These are phyloP conservation scores for Purpureocillium takamizusanense DNA, from an alignment of 2,329 filamentous ascomycete genomes.

Conservation along the genomic window DNA sequence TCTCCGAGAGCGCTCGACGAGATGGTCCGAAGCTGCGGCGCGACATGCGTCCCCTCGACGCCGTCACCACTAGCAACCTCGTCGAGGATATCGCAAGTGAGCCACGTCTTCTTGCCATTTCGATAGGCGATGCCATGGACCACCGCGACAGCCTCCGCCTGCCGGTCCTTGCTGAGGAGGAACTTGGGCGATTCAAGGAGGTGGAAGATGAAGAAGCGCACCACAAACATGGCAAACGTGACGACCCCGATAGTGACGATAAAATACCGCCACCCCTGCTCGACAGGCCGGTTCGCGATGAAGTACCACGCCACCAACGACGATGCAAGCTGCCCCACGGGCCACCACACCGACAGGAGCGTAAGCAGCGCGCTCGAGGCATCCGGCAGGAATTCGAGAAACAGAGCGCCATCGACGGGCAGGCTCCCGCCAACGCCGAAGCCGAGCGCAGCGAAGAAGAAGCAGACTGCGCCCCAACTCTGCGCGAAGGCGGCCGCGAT, in stretches of 20 bases:
- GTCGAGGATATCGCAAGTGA: slow-evolving; percentile 62
- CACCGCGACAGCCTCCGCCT: slow-evolving; percentile 70
- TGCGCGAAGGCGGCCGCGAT: slow-evolving; percentile 58
- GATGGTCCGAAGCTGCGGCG: slow-evolving; percentile 5
- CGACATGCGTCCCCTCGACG: slow-evolving; percentile 15
- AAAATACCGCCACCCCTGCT: slow-evolving; percentile 71
- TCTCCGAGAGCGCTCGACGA: slow-evolving; percentile 39
- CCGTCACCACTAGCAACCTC: slow-evolving; percentile 38
- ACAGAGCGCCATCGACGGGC: slow-evolving; percentile 70
- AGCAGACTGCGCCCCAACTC: slow-evolving; percentile 57
- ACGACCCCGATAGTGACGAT: slow-evolving; percentile 60
- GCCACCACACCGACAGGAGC: slow-evolving; percentile 81
- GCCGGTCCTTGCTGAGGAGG: slow-evolving; percentile 64
- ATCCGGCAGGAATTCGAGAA: slow-evolving; percentile 75
- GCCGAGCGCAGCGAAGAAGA: slow-evolving; percentile 52
- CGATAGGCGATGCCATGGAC: slow-evolving; percentile 69
- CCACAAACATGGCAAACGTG: slow-evolving; percentile 69
- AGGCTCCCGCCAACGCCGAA: slow-evolving; percentile 68
- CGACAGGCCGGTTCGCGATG: slow-evolving; percentile 57
- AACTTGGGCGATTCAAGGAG: slow-evolving; percentile 83
- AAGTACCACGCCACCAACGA: slow-evolving; percentile 68
- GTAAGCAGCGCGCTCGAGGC: slow-evolving; percentile 67
- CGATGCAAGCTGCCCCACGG: slow-evolving; percentile 67
- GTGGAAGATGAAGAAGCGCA: slow-evolving; percentile 72
- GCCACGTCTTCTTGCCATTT: slow-evolving; percentile 63